Evolutionary conservation across 805 yeast genomes (phyloP), one percentile per base, ranked within the genome.

Genomic region (Ogataea trehaloabstinens): DNA sequence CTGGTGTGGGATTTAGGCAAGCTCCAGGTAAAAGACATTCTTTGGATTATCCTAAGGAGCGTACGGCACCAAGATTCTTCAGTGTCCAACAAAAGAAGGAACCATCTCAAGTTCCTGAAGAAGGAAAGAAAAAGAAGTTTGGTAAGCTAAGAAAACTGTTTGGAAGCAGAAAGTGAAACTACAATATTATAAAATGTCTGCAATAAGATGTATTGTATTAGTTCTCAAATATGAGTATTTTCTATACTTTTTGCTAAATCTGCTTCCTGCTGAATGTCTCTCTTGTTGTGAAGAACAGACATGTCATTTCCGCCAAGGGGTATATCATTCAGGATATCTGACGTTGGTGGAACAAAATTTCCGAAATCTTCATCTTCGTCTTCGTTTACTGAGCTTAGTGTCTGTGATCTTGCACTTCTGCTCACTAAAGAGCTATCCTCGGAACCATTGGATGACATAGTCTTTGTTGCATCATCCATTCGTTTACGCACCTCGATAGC

Each of bases 401-500:
- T 48, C 27, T 46, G 48, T 6, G 58, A 40, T 35, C 58, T 40
- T 16, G 53, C 38, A 19, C 30, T 31, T 35, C 53, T 42, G 4
- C 52, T 46, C 7, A 34, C 36, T 6, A 46, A 28, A 4, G 55
- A 50, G n/a, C 44, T 42, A 21, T 43, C 47, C 7, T 52, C 54
- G 2, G 55, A 45, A 13, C 28, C 19, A 18, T 10, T 27, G 6
- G 19, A 20, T 13, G 41, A 34, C 20, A 35, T 19, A 20, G 28
- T 37, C 29, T 45, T 55, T 3, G 84, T 76, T 7, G 76, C 80
- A 12, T 82, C 78, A 58, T 89, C 96, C 74, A 88, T 89, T 47
- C 95, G 80, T 49, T 84, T 81, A 48, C 91, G 80, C 3, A 93
- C 95, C 55, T 88, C 90, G 37, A 76, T 80, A 1, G 98, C 98